phyloP scores from a whole-genome alignment of 2,329 filamentous ascomycete species.

The Leptosphaerulina australis region DNA sequence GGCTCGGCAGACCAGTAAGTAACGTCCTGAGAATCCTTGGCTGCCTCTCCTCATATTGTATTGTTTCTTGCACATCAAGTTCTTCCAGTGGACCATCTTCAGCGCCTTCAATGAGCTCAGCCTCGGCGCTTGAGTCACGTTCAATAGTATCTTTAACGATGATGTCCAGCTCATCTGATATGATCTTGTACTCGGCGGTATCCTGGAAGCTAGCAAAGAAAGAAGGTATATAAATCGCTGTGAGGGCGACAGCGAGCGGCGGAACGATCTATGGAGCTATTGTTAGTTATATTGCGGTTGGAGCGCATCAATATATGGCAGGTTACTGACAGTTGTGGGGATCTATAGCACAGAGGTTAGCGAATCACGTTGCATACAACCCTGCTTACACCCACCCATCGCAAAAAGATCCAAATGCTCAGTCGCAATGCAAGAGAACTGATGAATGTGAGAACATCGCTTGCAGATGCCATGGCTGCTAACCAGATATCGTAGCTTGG shows the following conservation, averaged over 20 bases:
- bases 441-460: slow-evolving; percentile 43
- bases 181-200: slow-evolving; percentile 62
- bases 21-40: slow-evolving; percentile 68
- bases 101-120: slow-evolving; percentile 50
- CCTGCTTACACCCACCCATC: slow-evolving; percentile 59
- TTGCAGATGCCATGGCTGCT: slow-evolving; percentile 43
- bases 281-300: not conserved
- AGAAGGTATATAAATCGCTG: slow-evolving; percentile 69
- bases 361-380: not conserved
- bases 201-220: slow-evolving; percentile 66
- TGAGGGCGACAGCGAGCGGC: slow-evolving; percentile 62
- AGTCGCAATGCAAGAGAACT: slow-evolving; percentile 60
- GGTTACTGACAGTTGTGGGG: slow-evolving; percentile 39
- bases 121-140: slow-evolving; percentile 39
- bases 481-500: slow-evolving; percentile 16
- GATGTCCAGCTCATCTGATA: slow-evolving; percentile 64
- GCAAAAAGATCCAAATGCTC: slow-evolving; percentile 63
- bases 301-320: not conserved
- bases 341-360: slow-evolving; percentile 29
- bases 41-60: slow-evolving; percentile 64
- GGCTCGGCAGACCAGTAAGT: slow-evolving; percentile 76
- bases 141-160: slow-evolving; percentile 51
- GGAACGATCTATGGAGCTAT: slow-evolving; percentile 45
- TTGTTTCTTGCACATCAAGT: slow-evolving; percentile 67
- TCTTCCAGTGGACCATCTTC: slow-evolving; percentile 48